Evolutionary conservation across 768 basidiomycete genomes (phyloP), one percentile per base, ranked within the genome.

Genomic region (Tulasnella sp.): DNA sequence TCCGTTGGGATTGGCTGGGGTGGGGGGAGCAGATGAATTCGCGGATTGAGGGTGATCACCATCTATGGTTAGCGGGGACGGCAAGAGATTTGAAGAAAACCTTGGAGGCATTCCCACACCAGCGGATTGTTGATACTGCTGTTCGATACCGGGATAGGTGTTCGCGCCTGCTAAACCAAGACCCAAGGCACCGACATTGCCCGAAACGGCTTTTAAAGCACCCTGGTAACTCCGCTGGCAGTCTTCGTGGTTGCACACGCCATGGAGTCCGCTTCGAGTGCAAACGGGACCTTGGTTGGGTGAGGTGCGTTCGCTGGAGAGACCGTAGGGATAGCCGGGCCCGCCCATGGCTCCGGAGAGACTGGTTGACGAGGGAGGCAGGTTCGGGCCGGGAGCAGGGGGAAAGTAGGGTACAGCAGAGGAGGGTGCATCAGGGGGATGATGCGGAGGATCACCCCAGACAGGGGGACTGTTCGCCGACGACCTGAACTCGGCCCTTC

Each of bases 401-500:
- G 59, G 21, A 43, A 31, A 45, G 25, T 40, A 0, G 32, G 15
- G 8, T 34, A 25, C 11, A 29, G 50, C 29, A 17, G 57, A 31
- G 32, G 39, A n/a, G 36, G 21, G 5, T 39, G 50, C 12, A 41
- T 37, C 36, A 59, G 34, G 35, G 43, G 32, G 49, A 54, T 42
- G 36, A 46, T 39, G 57, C 57, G 2, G 21, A 59, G 49, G 19
- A 37, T 41, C 34, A 57, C 31, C 50, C 56, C 35, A 43, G 35
- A 63, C 6, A 65, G 69, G 21, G 67, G 67, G 5, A 63, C 63
- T 34, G 59, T 62, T 5, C 67, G 68, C 40, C 59, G 65, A 42
- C 55, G 74, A 25, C 60, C 60, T 17, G 59, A 56, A 94, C 66
- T 90, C 85, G n/a, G 87, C 89, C 34, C 90, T 75, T 17, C 90